phyloP scores from a whole-genome alignment of 257 asterid species.

The Nicotiana tabacum region DNA sequence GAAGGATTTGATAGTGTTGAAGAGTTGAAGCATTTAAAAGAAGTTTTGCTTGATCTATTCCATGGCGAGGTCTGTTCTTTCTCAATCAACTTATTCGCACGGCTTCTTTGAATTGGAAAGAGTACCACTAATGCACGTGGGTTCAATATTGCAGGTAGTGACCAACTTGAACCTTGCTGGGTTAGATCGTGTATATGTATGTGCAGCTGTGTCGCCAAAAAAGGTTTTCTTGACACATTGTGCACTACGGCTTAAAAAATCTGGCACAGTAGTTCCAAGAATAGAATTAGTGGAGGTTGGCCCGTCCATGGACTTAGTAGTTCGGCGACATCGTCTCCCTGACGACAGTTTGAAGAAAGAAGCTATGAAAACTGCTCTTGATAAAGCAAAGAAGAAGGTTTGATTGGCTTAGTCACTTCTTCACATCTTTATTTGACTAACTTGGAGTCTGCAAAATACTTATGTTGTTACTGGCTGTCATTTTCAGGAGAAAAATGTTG shows the following conservation, averaged over 20 bases:
- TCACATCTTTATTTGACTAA: background rate
- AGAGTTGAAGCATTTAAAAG: conserved; percentile 87
- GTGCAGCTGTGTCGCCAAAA: conserved; percentile 65
- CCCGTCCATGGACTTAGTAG: conserved; percentile 91
- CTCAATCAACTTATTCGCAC: background rate
- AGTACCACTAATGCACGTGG: background rate
- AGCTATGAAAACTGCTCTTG: conserved; percentile 68
- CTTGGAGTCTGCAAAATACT: background rate
- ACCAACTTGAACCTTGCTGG: conserved; percentile 90
- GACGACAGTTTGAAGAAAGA: conserved; percentile 63
- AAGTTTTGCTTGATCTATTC: conserved; percentile 79
- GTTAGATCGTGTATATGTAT: conserved; percentile 77
- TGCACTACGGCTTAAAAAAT: conserved; percentile 79
- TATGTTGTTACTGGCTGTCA: conserved; percentile 13
- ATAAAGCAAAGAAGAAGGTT: conserved; percentile 78
- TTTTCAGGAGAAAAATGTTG: conserved; percentile 89
- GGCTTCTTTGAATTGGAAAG: background rate
- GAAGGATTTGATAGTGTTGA: conserved; percentile 85
- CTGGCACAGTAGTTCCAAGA: conserved; percentile 79
- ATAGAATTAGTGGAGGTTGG: conserved; percentile 95
- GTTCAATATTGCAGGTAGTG: conserved; percentile 43
- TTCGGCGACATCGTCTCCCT: conserved; percentile 79
- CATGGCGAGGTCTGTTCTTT: conserved; percentile 68
- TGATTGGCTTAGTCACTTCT: conserved; percentile 3
- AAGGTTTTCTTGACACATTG: conserved; percentile 71